phyloP scores from a whole-genome alignment of 2,329 filamentous ascomycete genomes.

The Podosphaera leucotricha region DNA sequence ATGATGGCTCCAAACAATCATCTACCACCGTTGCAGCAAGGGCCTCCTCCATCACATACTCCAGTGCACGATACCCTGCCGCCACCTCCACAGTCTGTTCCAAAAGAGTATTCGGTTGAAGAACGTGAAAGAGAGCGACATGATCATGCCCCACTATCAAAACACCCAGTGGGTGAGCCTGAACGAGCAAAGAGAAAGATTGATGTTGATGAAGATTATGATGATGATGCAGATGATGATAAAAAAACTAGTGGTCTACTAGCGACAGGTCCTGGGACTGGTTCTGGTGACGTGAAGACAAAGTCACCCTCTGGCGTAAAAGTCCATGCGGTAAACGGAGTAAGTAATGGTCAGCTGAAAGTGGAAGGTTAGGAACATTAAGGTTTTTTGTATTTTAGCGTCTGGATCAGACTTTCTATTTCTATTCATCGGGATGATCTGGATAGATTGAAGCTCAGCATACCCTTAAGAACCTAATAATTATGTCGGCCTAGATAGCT shows the following conservation, averaged over 20 bases:
- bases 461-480: too few species aligned
- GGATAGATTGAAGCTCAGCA: too few species aligned
- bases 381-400: neutral
- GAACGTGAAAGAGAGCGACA: constrained; percentile 22
- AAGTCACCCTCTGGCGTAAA: constrained; percentile 21
- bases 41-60: constrained; percentile 26
- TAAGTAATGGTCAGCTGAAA: constrained; percentile 14
- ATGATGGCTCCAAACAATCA: constrained; percentile 29
- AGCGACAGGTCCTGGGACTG: constrained; percentile 20
- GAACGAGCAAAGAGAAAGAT: constrained; percentile 72
- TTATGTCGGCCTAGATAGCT: too few species aligned
- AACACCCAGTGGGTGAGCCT: constrained; percentile 43
- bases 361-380: constrained; percentile 8
- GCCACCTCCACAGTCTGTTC: constrained; percentile 20
- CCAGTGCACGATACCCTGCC: constrained; percentile 21
- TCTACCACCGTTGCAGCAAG: constrained; percentile 39
- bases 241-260: constrained; percentile 32
- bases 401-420: neutral
- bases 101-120: constrained; percentile 31
- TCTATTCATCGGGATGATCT: neutral
- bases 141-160: constrained; percentile 15
- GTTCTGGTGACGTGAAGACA: constrained; percentile 25
- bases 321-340: constrained; percentile 13
- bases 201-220: constrained; percentile 94
- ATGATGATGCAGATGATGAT: constrained; percentile 79